phyloP scores from a whole-genome alignment of 768 basidiomycete species.

The Boletus rubroflammeus region DNA sequence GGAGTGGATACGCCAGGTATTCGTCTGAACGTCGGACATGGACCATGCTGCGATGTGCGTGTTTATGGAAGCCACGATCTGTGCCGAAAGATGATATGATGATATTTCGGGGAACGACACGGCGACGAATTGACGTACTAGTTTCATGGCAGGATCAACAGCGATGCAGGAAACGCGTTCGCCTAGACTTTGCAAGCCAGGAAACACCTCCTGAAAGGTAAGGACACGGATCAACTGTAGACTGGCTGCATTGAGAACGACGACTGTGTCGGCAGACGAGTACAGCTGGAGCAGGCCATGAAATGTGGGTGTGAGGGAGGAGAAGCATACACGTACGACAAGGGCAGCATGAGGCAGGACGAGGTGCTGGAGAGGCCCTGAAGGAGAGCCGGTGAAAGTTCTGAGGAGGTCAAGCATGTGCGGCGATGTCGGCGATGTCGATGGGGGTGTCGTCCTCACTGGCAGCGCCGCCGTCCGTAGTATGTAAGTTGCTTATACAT shows the following conservation, averaged over 20 bases:
- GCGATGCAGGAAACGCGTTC: conserved; percentile 57
- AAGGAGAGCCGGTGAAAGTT: conserved; percentile 50
- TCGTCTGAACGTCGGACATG: conserved; percentile 59
- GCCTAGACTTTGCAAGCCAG: conserved; percentile 43
- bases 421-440: background rate
- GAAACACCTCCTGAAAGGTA: conserved; percentile 80
- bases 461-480: conserved; percentile 1
- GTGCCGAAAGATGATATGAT: conserved; percentile 8
- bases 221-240: conserved; percentile 66
- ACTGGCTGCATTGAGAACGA: conserved; percentile 67
- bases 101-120: conserved; percentile 5
- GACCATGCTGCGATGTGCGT: conserved; percentile 74
- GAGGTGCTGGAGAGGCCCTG: conserved; percentile 54
- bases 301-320: background rate
- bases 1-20: conserved; percentile 78
- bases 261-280: conserved; percentile 63
- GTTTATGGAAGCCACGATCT: conserved; percentile 75
- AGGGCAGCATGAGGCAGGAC: conserved; percentile 52
- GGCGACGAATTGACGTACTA: conserved; percentile 47
- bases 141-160: conserved; percentile 76
- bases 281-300: conserved; percentile 49
- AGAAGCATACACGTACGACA: conserved; percentile 45
- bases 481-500: conserved; percentile 3
- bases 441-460: background rate
- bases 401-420: conserved; percentile 47